Percentiles rank a stretch among this genome's conserved stretches.
phyloP scores from a whole-genome alignment of 352 stramenopile species.

The Phytophthora capsici region DNA sequence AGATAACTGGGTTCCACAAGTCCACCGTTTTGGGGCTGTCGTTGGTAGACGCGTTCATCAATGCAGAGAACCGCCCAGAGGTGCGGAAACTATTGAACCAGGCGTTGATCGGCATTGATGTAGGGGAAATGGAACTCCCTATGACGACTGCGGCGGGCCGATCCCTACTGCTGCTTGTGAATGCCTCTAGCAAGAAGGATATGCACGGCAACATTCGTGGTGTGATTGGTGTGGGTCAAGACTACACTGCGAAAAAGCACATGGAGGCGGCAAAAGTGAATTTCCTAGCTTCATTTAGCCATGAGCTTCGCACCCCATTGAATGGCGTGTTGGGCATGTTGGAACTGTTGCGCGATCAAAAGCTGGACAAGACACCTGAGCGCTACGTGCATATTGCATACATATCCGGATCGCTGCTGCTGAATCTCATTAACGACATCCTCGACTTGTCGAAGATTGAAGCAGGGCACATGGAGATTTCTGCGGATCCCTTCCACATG shows the following conservation, averaged over 20 bases:
- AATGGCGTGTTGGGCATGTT: constrained; percentile 85
- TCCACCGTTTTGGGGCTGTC: constrained; percentile 57
- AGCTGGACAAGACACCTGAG: constrained; percentile 62
- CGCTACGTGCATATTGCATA: constrained; percentile 78
- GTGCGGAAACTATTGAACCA: constrained; percentile 68
- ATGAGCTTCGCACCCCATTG: constrained; percentile 73
- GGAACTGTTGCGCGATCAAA: constrained; percentile 70
- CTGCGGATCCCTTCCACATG: constrained; percentile 79
- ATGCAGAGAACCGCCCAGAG: constrained; percentile 52
- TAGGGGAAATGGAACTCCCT: constrained; percentile 73
- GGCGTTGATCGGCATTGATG: constrained; percentile 70
- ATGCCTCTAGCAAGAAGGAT: constrained; percentile 82
- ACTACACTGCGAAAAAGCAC: constrained; percentile 85
- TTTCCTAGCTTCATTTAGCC: constrained; percentile 73
- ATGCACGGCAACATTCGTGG: constrained; percentile 88
- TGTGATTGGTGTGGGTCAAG: constrained; percentile 89
- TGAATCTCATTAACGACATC: constrained; percentile 88
- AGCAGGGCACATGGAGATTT: constrained; percentile 87
- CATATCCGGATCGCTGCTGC: constrained; percentile 66
- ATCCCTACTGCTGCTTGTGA: constrained; percentile 63
- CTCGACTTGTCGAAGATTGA: constrained; percentile 92
- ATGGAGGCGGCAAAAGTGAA: constrained; percentile 76
- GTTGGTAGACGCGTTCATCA: constrained; percentile 72
- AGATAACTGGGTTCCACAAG: constrained; percentile 78
- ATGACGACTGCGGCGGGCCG: constrained; percentile 60